A percentile compares a stretch with the other conserved stretches of the same genome.
These are phyloP conservation scores for Zizania palustris DNA, from an alignment of 202 grass and related monocot species.

Conservation along the genomic window DNA sequence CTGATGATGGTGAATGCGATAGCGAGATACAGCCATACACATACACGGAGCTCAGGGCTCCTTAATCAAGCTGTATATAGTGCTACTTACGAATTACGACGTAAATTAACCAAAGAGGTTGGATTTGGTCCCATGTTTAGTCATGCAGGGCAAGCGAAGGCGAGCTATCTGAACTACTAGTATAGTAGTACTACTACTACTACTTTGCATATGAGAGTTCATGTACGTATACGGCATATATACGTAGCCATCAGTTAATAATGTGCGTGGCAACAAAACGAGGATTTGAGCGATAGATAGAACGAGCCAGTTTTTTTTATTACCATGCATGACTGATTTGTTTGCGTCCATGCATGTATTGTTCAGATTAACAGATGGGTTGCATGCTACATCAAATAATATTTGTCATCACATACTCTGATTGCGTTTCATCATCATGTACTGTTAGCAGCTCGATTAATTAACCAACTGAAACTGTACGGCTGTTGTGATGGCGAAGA, in stretches of 20 bases:
- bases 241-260: neutral
- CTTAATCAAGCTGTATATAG: neutral
- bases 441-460: too few species aligned
- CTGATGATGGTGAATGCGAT: neutral
- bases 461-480: too few species aligned
- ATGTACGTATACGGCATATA: neutral
- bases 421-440: too few species aligned
- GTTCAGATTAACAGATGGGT: too few species aligned
- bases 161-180: neutral
- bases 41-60: neutral
- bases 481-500: too few species aligned
- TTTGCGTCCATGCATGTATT: too few species aligned
- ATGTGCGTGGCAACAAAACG: slow-evolving; percentile 14
- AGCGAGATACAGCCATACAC: neutral
- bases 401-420: too few species aligned
- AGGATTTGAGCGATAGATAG: neutral
- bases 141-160: neutral
- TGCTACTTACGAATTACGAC: neutral
- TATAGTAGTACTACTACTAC: neutral
- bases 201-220: neutral
- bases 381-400: neutral
- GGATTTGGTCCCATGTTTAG: neutral
- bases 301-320: neutral
- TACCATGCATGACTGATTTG: too few species aligned
- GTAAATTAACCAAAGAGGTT: neutral